phyloP scores from a whole-genome alignment of 2,329 filamentous ascomycete species.

The Zopfia rhizophila region DNA sequence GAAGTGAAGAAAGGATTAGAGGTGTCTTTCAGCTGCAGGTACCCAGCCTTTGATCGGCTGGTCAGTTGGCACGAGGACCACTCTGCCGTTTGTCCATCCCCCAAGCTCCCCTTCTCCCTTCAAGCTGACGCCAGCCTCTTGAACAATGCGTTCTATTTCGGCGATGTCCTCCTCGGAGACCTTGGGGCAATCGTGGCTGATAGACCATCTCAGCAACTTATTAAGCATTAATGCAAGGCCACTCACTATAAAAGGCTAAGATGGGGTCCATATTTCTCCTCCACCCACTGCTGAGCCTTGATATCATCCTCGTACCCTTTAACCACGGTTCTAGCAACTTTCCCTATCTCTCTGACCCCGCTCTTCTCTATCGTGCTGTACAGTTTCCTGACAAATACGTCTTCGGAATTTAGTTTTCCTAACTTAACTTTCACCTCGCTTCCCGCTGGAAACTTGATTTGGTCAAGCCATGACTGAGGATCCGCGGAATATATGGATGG shows the following conservation, averaged over 20 bases:
- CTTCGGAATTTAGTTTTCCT: conserved; percentile 43
- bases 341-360: conserved; percentile 40
- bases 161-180: conserved; percentile 33
- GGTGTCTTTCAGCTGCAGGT: conserved; percentile 42
- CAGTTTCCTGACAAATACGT: conserved; percentile 53
- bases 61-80: conserved; percentile 54
- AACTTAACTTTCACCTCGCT: conserved; percentile 39
- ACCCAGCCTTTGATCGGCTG: conserved; percentile 50
- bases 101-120: conserved; percentile 32
- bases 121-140: conserved; percentile 36
- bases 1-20: conserved; percentile 31
- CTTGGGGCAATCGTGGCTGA: conserved; percentile 39
- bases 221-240: not conserved
- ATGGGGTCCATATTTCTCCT: conserved; percentile 50
- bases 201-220: not conserved
- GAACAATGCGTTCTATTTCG: conserved; percentile 31
- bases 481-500: conserved; percentile 35
- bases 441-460: conserved; percentile 33
- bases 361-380: conserved; percentile 49
- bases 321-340: conserved; percentile 38
- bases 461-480: conserved; percentile 51
- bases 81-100: conserved; percentile 47
- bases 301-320: conserved; percentile 34
- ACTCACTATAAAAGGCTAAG: conserved; percentile 56
- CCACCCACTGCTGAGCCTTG: conserved; percentile 41